Conservation (phyloP, 352 stramenopile genomes). For the Phytophthora colocasiae region DNA sequence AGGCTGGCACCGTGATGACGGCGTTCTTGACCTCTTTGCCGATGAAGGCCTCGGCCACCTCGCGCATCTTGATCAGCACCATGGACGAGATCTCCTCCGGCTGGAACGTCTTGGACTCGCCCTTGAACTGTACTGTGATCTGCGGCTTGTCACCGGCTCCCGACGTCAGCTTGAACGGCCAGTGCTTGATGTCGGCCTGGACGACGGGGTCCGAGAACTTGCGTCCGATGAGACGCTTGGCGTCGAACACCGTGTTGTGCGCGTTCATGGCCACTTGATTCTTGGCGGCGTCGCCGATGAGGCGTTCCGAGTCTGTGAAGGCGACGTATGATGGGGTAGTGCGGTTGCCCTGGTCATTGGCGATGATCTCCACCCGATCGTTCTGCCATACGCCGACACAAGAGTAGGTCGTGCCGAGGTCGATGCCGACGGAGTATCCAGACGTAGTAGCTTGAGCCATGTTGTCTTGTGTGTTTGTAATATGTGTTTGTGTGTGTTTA, state of each 20-base stretch:
- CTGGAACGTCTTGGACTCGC: constrained; percentile 69
- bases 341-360: constrained; percentile 95
- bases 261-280: constrained; percentile 93
- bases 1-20: constrained; percentile 95
- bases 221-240: constrained; percentile 95
- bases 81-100: constrained; percentile 86
- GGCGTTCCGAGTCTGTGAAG: constrained; percentile 93
- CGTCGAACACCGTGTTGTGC: constrained; percentile 95
- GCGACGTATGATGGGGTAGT: constrained; percentile 95
- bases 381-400: constrained; percentile 96
- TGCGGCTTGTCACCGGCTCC: constrained; percentile 69
- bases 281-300: constrained; percentile 96
- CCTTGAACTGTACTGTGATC: constrained; percentile 79
- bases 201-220: constrained; percentile 82
- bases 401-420: constrained; percentile 94
- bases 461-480: constrained; percentile 11
- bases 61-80: constrained; percentile 79
- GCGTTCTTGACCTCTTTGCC: constrained; percentile 66
- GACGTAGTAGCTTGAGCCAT: constrained; percentile 48
- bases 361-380: constrained; percentile 94
- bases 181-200: constrained; percentile 78
- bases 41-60: constrained; percentile 70
- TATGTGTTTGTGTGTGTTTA: constrained; percentile 17
- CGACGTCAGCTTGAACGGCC: constrained; percentile 68
- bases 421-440: constrained; percentile 78